phyloP scores from a whole-genome alignment of 495 filamentous ascomycete species.

The Entonaema liquescens region DNA sequence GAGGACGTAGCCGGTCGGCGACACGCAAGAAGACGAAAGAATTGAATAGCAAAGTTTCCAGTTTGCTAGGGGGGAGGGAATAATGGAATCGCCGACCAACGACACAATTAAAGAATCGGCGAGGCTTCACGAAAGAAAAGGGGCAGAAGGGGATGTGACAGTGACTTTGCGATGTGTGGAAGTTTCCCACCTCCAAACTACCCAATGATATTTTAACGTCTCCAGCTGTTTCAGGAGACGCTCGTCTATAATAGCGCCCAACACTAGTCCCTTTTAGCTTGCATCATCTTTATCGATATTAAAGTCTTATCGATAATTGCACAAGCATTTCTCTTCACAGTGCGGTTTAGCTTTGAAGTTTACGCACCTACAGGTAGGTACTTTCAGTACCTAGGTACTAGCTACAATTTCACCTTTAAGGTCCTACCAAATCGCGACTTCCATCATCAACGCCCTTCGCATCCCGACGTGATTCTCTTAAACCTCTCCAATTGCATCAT shows the following conservation, averaged over 20 bases:
- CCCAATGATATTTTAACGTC: conserved; percentile 36
- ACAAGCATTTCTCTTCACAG: too few relatives aligned
- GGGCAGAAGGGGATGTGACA: conserved; percentile 31
- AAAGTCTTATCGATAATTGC: background rate
- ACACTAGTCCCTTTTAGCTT: conserved; percentile 26
- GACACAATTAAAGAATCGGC: conserved; percentile 6
- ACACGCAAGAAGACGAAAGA: background rate
- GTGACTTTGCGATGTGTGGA: conserved; percentile 29
- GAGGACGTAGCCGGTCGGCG: background rate
- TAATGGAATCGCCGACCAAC: background rate
- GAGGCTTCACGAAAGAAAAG: conserved; percentile 30
- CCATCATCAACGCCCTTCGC: background rate
- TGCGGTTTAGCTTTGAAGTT: background rate
- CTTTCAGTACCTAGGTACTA: background rate
- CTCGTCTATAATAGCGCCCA: conserved; percentile 22
- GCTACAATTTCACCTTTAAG: background rate
- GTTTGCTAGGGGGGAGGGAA: background rate
- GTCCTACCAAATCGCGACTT: background rate
- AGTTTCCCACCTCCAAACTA: conserved; percentile 29
- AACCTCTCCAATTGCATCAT: background rate
- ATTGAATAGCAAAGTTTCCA: background rate
- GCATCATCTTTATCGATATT: conserved; percentile 10
- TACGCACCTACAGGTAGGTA: background rate
- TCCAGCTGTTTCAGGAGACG: conserved; percentile 40
- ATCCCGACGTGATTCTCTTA: conserved; percentile 11